Evolutionary conservation across 345 rosid genomes (phyloP), one percentile per base, ranked within the genome.

Genomic region (Pistacia atlantica): DNA sequence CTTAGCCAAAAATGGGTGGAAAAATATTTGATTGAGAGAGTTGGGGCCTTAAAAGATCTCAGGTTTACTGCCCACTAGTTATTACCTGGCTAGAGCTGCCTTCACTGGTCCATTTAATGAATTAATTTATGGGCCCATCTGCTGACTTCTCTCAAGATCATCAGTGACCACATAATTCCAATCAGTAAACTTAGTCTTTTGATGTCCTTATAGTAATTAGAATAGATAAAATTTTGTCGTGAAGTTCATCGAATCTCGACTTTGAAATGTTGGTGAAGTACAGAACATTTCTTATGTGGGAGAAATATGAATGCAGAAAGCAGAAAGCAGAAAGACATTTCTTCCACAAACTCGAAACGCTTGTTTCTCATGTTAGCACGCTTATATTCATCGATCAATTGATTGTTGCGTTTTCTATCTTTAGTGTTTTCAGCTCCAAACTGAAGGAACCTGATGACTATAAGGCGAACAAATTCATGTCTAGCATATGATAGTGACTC

Each of bases 401-500:
- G 75, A 38, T 72, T 61, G 25, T 83, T 87, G 3, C 57, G 20
- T 22, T 75, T 80, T 65, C 86, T 71, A 73, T 85, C 85, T 71
- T 78, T 82, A 1, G 79, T 72, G 75, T 84, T 84, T 75, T 80
- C 85, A 7, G 59, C 52, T 20, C 87, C 86, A 28, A 80, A 80
- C 5, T 78, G 80, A 33, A 84, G 85, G 78, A 83, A 80, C n/a
- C 83, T 72, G 4, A 87, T 66, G 37, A 87, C 74, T 7, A 84
- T 82, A 3, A 89, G 69, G 16, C 38, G 59, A 4, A 84, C 89
- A 1, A n/a, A 25, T 56, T 62, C 69, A 42, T 80, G 84, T 46
- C 48, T 75, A 20, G 74, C 84, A 46, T 80, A 81, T 18, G 87
- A 85, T 2, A 88, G 67, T 12, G 87, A 54, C 52, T 88, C 88